Evolutionary conservation across 78 protist species (phyloP), one percentile per base, ranked within the genome.

Genomic region (Corallochytrium limacisporum): DNA sequence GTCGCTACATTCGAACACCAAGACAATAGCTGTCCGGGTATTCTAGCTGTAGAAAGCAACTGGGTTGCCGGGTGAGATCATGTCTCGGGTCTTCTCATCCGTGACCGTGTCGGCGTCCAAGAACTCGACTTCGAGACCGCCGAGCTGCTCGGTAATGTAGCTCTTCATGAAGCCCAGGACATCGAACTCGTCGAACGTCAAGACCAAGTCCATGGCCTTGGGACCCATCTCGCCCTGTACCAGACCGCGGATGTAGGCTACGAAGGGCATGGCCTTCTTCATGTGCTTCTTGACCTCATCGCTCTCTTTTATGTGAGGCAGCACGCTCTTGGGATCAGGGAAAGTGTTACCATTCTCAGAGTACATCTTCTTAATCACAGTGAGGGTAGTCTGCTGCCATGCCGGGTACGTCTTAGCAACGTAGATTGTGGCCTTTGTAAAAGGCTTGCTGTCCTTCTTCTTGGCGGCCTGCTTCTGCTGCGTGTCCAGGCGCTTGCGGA

Each of bases 231-330:
- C 53, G 53, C 22, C 22, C 33, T 4, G 26, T 10, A 22, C 53
- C 6, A 4, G 4, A 26, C 4, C 28, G 5, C 46, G 12, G 5
- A 5, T 15, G 5, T 22, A 5, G 53, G 28, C 53, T n/a, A 62
- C 68, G 24, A 62, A 62, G 20, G 55, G 40, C 69, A 62, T 62
- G 8, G n/a, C 69, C 55, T 62, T 42, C 69, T 62, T 62, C 39
- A 46, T n/a, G 39, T 24, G 36, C 46, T 29, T 29, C 50, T 62
- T 62, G 28, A 29, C 22, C 24, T 4, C 9, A 7, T 3, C 55
- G 35, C 2, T 20, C 48, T 18, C 20, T 55, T 62, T 46, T 35
- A 42, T 7, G 28, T 33, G 26, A 35, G 6, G 3, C 8, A 46
- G 54, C 33, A 62, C 15, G 28, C n/a, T 1, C 69, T 46, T 46